Evolutionary conservation across 2,329 filamentous ascomycete genomes (phyloP), one percentile per base, ranked within the genome.

Genomic region (Chaetomiaceae sp.): DNA sequence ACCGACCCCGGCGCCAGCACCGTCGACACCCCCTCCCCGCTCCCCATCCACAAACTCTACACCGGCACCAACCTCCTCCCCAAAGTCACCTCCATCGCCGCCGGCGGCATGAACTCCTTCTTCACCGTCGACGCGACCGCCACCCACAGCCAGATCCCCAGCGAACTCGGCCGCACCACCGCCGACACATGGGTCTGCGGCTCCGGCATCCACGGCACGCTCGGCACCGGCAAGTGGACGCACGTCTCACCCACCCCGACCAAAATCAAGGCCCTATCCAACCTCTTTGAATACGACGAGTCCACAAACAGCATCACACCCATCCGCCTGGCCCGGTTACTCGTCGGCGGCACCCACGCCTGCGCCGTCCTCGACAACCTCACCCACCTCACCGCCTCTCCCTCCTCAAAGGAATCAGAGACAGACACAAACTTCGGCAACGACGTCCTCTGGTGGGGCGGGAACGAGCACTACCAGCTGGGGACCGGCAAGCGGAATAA

Each of bases 371-470:
- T 97, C 83, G 80, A 84, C 65, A 96, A 96, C 66, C 81, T 87
- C 27, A 88, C 88, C 1, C 77, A 84, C 49, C 77, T 91, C 6
- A 72, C 76, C 15, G 78, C 84, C 1, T 73, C 77, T 2, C 68
- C 63, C 56, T 71, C 66, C 50, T 75, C 63, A 4, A 14, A 44
- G 27, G 27, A 81, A 31, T 36, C 43, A 22, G 36, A 81, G 37
- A 87, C 88, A 60, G 87, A 91, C 64, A 89, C 85, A 1, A 91
- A 94, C 67, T 96, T 85, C 82, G 94, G 94, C 45, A 84, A 87
- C 4, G 94, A 97, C 67, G 85, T 91, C 27, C 69, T 97, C 1
- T 95, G 89, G 76, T 99, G 91, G 89, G 94, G 94, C 57, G 90
- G 90, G 49, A 99, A 97, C 65, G 91, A 97, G 72, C 82, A 86